A percentile compares a stretch with the other conserved stretches of the same genome.
Conservation (phyloP, 1,284 basidiomycete species). For the Ustilago esculenta region DNA sequence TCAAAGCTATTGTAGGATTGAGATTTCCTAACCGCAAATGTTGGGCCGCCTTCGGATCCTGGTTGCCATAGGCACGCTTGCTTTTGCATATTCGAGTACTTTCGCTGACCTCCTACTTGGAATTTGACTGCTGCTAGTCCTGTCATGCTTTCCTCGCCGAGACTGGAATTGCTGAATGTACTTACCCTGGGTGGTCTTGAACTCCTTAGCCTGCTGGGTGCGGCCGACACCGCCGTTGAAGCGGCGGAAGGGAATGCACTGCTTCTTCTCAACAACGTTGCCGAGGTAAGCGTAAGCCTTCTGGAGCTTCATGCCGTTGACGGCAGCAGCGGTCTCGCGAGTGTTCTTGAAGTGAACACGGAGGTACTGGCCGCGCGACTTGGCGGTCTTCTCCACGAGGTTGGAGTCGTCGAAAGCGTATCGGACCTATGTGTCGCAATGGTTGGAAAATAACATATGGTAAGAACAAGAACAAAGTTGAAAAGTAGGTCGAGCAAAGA, state of each 20-base stretch:
- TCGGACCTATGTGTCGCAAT: constrained; percentile 49
- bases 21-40: too few relatives aligned
- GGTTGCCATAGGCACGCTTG: too few relatives aligned
- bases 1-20: too few relatives aligned
- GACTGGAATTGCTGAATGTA: background rate
- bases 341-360: constrained; percentile 99
- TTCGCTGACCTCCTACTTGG: too few relatives aligned
- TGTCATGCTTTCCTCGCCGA: background rate
- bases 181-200: constrained; percentile 94
- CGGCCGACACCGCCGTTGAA: constrained; percentile 97
- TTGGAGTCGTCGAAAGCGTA: constrained; percentile 67
- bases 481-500: too few relatives aligned
- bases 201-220: constrained; percentile 96
- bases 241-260: constrained; percentile 95
- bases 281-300: constrained; percentile 96
- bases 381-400: constrained; percentile 65
- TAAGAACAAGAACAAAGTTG: constrained; percentile 8
- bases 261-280: constrained; percentile 96
- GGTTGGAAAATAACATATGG: constrained; percentile 2
- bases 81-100: too few relatives aligned
- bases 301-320: constrained; percentile 86
- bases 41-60: too few relatives aligned
- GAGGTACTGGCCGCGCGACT: constrained; percentile 92
- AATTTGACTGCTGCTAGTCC: too few relatives aligned
- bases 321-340: constrained; percentile 72